phyloP scores from a whole-genome alignment of 2,329 filamentous ascomycete species.

The Dothiorella sarmentorum region DNA sequence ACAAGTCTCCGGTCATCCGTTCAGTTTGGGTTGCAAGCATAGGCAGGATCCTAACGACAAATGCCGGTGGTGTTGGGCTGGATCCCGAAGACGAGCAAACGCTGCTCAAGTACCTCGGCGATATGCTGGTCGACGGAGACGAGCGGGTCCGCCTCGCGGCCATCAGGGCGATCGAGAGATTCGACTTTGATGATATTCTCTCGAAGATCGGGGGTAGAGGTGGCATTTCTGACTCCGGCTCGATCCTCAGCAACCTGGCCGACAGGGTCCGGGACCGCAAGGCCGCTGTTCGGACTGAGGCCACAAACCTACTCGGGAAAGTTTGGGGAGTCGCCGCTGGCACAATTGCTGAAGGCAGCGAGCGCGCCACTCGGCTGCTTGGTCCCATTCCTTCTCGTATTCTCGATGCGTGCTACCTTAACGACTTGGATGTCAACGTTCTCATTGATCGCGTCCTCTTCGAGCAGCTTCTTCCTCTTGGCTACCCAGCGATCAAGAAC shows the following conservation, averaged over 20 bases:
- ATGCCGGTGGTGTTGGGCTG: conserved; percentile 83
- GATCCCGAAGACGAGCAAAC: conserved; percentile 76
- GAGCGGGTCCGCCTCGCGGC: conserved; percentile 87
- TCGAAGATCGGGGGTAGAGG: conserved; percentile 76
- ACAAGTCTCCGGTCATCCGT: conserved; percentile 79
- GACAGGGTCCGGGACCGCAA: conserved; percentile 87
- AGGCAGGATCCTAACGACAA: conserved; percentile 85
- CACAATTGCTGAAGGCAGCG: conserved; percentile 79
- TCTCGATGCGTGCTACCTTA: conserved; percentile 84
- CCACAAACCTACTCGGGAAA: conserved; percentile 77
- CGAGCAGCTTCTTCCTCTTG: conserved; percentile 85
- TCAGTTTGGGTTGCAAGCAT: conserved; percentile 81
- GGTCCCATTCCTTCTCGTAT: conserved; percentile 80
- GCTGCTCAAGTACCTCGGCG: conserved; percentile 70
- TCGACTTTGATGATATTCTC: conserved; percentile 76
- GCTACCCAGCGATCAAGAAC: conserved; percentile 69
- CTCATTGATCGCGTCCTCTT: conserved; percentile 81
- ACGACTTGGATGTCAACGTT: conserved; percentile 80
- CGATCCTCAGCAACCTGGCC: conserved; percentile 75
- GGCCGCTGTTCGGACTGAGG: conserved; percentile 75
- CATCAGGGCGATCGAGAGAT: conserved; percentile 78
- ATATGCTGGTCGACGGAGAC: conserved; percentile 82
- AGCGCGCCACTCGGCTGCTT: conserved; percentile 70
- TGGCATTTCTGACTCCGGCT: conserved; percentile 70
- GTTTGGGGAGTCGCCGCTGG: conserved; percentile 93